Base-by-base conservation (phyloP, 2,329 filamentous ascomycete genomes). In the Byssoonygena ceratinophila region DNA sequence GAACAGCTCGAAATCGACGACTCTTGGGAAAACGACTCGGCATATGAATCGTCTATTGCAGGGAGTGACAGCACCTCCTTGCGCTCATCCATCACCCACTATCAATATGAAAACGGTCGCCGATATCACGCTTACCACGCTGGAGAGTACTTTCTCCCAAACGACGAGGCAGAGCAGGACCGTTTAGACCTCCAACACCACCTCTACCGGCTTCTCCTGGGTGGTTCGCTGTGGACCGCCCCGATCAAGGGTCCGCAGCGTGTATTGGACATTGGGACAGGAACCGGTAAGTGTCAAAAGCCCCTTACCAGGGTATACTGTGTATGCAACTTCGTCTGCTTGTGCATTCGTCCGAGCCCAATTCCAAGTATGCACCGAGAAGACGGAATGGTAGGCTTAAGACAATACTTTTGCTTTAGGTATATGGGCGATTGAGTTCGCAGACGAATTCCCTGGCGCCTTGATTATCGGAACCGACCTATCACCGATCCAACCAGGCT, bases 401-500 rank as follows among this genome's bases (percentile, higher is more conserved):
- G 11, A 7, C 22, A 22, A 14, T n/a, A n/a, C 7, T 18, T 5
- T 34, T 32, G 36, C 2, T 16, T 37, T 45, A 51, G 51, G 51
- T 7, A 47, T 54, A 14, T 54, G 55, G 52, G 49, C 48, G 41
- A 52, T 52, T 47, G 52, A 52, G n/a, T 54, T 56, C 48, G 55
- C 55, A 31, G 55, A 56, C 18, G 39, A 48, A 45, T 54, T 52
- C 22, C 55, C 55, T 3, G 52, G 41, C 11, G 45, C 55, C 8
- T 22, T 54, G 25, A 52, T 56, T 14, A 49, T 52, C 32, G 55
- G 55, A 9, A 56, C 55, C 16, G 53, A 86, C 60, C 71, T 86
- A 4, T 84, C 81, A 0, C 81, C 82, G 1, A 81, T 85, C 23
- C 83, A 86, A 61, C 81, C 82, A 1, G 69, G 70, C 3, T 72